Base-by-base conservation (phyloP, 345 rosid species). In the Euclidium syriacum region DNA sequence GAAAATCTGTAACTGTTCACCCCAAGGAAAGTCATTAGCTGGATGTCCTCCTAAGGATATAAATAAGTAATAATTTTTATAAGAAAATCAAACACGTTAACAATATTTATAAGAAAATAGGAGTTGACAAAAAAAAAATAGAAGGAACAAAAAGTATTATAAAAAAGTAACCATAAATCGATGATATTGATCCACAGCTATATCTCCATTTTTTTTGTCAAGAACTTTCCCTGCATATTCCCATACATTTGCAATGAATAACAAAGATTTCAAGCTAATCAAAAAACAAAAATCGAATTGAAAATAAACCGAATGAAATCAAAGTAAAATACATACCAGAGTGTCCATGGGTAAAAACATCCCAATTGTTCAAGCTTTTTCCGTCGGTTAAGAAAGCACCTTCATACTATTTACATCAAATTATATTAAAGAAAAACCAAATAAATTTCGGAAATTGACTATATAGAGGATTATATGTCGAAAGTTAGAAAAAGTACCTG, bases 1-100 rank as follows among this genome's bases (percentile, higher is more conserved):
- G 88, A 85, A 77, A 88, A 88, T 3, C 86, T 71, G 18, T 81
- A 82, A 76, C 85, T 80, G 42, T 75, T 73, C 27, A 80, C 85
- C 38, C 89, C 82, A 24, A 85, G 71, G 10, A 50, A 40, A 16
- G 60, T 67, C 95, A 82, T 84, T 17, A 82, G 65, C 44, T 71
- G 78, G 52, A 82, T 32, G 36, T 84, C 95, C 59, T 81, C 86
- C 90, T 82, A 77, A 4, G 7, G 33, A 60, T 33, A 32, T 33
- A 2, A 7, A 5, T 29, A 29, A 23, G 25, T 23, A 10, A 48
- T 22, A 15, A 61, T 14, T 10, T 24, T 4, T 15, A 24, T 16
- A 24, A 48, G 2, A 15, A 16, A 8, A 62, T 16, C 8, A 7
- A 24, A 3, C 11, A 10, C 2, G 12, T 29, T 42, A 15, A n/a